Base-by-base conservation (phyloP, 345 rosid species). In the Salix exigua region DNA sequence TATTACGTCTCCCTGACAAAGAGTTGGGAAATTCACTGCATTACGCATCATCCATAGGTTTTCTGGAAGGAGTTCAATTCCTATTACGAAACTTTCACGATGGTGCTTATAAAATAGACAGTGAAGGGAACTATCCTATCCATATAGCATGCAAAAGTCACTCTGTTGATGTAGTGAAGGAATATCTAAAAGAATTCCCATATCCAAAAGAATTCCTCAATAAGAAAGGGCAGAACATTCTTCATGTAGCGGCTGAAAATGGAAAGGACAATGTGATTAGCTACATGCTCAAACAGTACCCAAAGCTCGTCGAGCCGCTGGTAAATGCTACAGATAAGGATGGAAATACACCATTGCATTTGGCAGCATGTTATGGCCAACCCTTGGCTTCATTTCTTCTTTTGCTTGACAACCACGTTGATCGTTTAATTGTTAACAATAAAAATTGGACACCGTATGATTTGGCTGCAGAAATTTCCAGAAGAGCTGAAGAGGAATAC, bases 321-420 rank as follows among this genome's bases (percentile, higher is more conserved):
- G 4, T 9, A 18, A 53, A 53, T 21, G 64, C 2, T 16, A 31
- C 5, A 26, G 75, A 72, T 38, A 19, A n/a, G 50, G 67, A 72
- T 33, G 75, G 75, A 33, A 72, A 72, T 26, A 55, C 75, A 12
- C 51, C 75, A n/a, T 14, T 72, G 12, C 75, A 72, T 25, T 38
- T 72, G 75, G 75, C 75, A 8, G n/a, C 67, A 21, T 2, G 25
- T 0, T 2, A 9, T 19, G 12, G 12, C 10, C 60, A 3, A 6
- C 2, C 23, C 60, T 1, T 0, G 3, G 23, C 60, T 53, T 3
- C 60, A 53, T 53, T 53, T 53, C 4, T n/a, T 53, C 60, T 53
- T 7, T 25, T 53, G 60, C 25, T 25, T n/a, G 11, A 53, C 12
- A 0, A 1, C 0, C 4, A 1, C 25, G 60, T 53, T 53, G 12